Percentiles rank a stretch among this genome's conserved stretches.
Evolutionary conservation across 768 basidiomycete genomes (phyloP).

Genomic region (Boletus subcaerulescens): DNA sequence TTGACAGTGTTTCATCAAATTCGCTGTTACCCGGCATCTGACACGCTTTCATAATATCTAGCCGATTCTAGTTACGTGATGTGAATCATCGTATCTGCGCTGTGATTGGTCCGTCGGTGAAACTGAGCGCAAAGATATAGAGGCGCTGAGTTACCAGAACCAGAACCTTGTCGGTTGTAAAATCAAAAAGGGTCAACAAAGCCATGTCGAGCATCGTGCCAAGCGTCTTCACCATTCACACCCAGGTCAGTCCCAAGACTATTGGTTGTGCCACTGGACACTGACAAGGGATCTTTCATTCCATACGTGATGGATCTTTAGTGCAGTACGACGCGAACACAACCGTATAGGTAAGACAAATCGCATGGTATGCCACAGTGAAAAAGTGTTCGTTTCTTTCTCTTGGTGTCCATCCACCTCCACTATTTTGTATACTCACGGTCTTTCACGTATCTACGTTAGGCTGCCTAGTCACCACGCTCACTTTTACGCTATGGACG

Average conservation of each 20-base stretch:
- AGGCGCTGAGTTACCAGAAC: conserved; percentile 5
- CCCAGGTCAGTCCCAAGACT: conserved; percentile 11
- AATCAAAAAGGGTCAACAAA: conserved; percentile 16
- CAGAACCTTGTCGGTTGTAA: conserved; percentile 16
- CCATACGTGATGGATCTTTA: conserved; percentile 9
- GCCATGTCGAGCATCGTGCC: conserved; percentile 2
- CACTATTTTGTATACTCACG: conserved; percentile 10
- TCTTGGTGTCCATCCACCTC: conserved; percentile 6
- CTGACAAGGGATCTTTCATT: background rate
- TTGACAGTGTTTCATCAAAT: conserved; percentile 11
- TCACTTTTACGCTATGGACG: conserved; percentile 46
- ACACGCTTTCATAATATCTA: conserved; percentile 20
- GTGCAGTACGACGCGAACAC: conserved; percentile 5
- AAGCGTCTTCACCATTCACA: background rate
- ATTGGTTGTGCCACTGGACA: background rate
- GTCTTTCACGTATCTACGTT: conserved; percentile 6
- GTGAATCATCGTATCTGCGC: conserved; percentile 9
- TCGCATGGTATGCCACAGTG: conserved; percentile 7
- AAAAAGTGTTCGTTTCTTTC: conserved; percentile 13
- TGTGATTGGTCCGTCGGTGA: conserved; percentile 19
- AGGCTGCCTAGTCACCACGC: conserved; percentile 13
- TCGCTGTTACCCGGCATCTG: conserved; percentile 8
- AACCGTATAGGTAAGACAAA: background rate
- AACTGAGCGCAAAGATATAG: conserved; percentile 7
- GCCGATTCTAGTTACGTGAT: conserved; percentile 28